phyloP scores from a whole-genome alignment of 2,329 filamentous ascomycete species.

The Pseudofabraea citricarpa region DNA sequence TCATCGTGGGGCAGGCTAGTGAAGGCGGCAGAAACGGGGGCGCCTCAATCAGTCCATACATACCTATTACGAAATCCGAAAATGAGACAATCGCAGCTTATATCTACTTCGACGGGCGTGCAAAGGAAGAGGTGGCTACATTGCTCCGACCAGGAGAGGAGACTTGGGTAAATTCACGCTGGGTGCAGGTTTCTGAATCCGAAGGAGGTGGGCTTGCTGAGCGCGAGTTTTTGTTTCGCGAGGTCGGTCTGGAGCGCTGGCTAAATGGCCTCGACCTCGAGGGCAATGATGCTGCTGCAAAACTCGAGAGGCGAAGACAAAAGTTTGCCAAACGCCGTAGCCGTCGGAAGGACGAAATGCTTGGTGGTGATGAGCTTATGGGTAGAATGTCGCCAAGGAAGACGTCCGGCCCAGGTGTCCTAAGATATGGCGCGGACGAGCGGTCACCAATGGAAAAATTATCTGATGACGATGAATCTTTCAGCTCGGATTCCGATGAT shows the following conservation, averaged over 20 bases:
- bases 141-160: conserved; percentile 88
- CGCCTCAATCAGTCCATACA: conserved; percentile 73
- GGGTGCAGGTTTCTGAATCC: conserved; percentile 88
- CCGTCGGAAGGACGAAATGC: conserved; percentile 50
- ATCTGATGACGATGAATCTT: conserved; percentile 65
- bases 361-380: conserved; percentile 41
- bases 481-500: conserved; percentile 68
- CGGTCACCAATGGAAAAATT: conserved; percentile 68
- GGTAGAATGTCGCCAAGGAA: conserved; percentile 27
- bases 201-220: conserved; percentile 94
- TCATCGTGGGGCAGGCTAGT: conserved; percentile 59
- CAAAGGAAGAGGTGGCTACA: conserved; percentile 96
- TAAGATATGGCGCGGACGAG: conserved; percentile 77
- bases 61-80: conserved; percentile 84
- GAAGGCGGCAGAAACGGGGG: conserved; percentile 46
- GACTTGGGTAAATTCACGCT: conserved; percentile 97
- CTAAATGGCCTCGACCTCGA: conserved; percentile 94
- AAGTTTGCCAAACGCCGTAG: conserved; percentile 69
- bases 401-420: conserved; percentile 43
- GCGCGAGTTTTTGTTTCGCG: conserved; percentile 93
- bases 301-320: conserved; percentile 80
- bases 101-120: conserved; percentile 95
- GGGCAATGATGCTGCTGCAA: conserved; percentile 84
- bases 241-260: conserved; percentile 94
- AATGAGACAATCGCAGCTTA: conserved; percentile 98